Evolutionary conservation across 306 rosid species (phyloP), one percentile per base, ranked within the genome.

Genomic region (Cucumis hystrix): DNA sequence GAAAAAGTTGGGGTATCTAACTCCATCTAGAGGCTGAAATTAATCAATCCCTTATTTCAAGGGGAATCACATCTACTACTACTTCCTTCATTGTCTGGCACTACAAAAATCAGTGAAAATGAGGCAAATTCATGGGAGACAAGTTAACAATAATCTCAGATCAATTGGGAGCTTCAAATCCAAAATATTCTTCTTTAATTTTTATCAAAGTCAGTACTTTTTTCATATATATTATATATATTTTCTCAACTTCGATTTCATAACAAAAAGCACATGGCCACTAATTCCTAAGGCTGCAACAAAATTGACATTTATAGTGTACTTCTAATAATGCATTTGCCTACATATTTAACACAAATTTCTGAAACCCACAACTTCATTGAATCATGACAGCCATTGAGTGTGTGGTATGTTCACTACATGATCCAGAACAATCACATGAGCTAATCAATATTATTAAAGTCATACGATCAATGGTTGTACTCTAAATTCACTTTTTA

Each of bases 191-290:
- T 74, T 45, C 77, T 74, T 74, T 55, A 74, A 30, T 55, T 74
- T 55, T 35, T 51, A 52, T 54, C 35, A 17, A 54, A 74, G 8
- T 74, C 58, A 35, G 78, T 74, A 74, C 78, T 5, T 74, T 74
- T 55, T 74, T 0, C 25, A 33, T 55, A 40, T 35, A 40, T 68
- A n/a, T 9, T 74, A 30, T 10, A 73, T 25, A 47, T 51, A 15
- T 47, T 3, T 71, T 47, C 18, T 6, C 14, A 74, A 54, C 64
- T 55, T 74, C 30, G 65, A 78, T 73, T 70, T 56, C 58, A 74
- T 35, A 70, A 71, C 74, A 76, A 49, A 49, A 52, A 7, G 84
- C 91, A 86, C 92, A 90, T 86, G 92, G 70, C 79, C 77, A 77
- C 74, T 81, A 23, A 59, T 77, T 61, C 45, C 81, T 54, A 14